phyloP scores from a whole-genome alignment of 805 yeast genomes.

The Kluyveromyces dobzhanskii region DNA sequence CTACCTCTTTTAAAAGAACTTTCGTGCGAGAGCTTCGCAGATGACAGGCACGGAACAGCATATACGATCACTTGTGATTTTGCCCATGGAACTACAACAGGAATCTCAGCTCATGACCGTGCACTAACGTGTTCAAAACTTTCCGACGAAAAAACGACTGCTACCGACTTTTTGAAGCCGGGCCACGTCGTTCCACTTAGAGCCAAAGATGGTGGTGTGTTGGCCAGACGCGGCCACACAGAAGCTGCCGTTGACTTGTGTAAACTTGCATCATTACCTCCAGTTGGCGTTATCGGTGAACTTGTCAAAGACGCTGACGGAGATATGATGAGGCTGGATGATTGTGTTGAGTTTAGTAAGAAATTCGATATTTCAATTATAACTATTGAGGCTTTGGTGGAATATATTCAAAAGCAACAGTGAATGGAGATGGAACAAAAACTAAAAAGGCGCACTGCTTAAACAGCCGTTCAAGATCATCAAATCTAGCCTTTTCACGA shows the following conservation, averaged over 20 bases:
- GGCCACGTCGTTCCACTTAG: conserved; percentile 93
- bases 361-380: conserved; percentile 59
- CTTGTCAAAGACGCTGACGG: conserved; percentile 91
- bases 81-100: conserved; percentile 88
- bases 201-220: conserved; percentile 79
- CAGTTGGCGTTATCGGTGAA: conserved; percentile 91
- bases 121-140: conserved; percentile 69
- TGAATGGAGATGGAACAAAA: too few relatives aligned
- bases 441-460: too few relatives aligned
- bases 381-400: conserved; percentile 66
- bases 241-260: conserved; percentile 94
- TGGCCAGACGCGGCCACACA: conserved; percentile 86
- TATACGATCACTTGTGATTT: conserved; percentile 89
- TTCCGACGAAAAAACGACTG: conserved; percentile 44
- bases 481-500: too few relatives aligned
- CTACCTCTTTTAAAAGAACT: conserved; percentile 61
- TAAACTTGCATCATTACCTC: conserved; percentile 62
- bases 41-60: conserved; percentile 93
- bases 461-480: too few relatives aligned
- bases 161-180: conserved; percentile 74
- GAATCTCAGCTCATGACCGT: conserved; percentile 91
- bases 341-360: conserved; percentile 65
- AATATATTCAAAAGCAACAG: conserved; percentile 33
- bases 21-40: conserved; percentile 28
- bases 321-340: conserved; percentile 86